Evolutionary conservation across 345 rosid genomes (phyloP).

Genomic region (Pugionium cornutum): DNA sequence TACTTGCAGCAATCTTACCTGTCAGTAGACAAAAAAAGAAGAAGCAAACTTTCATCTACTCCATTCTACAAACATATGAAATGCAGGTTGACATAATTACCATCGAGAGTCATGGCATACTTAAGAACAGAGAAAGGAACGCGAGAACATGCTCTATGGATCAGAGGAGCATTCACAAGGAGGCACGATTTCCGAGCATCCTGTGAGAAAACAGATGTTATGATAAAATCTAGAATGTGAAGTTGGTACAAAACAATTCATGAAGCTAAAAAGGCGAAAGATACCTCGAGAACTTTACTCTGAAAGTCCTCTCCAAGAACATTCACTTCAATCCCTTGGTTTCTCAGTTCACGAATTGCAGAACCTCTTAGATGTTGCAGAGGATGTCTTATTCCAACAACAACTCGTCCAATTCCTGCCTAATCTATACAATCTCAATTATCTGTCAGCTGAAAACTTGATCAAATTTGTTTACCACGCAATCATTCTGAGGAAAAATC

Average conservation of each 20-base stretch:
- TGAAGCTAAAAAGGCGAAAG: background rate
- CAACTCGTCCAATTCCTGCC: conserved; percentile 87
- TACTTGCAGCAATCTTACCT: conserved; percentile 94
- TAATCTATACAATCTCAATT: conserved; percentile 55
- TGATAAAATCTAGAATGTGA: background rate
- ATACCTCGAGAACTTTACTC: conserved; percentile 78
- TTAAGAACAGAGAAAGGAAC: conserved; percentile 90
- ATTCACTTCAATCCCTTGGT: conserved; percentile 79
- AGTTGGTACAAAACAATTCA: background rate
- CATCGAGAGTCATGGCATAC: conserved; percentile 98
- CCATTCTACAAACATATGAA: background rate
- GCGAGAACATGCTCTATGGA: conserved; percentile 75
- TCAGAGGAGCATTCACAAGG: conserved; percentile 84
- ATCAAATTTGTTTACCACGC: background rate
- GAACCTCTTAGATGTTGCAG: conserved; percentile 84
- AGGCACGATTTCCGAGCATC: conserved; percentile 81
- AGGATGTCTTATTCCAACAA: conserved; percentile 89
- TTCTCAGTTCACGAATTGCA: conserved; percentile 70
- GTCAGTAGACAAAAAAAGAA: conserved; percentile 28
- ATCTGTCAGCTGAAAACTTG: conserved; percentile 15
- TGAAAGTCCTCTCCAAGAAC: conserved; percentile 87
- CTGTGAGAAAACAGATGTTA: conserved; percentile 39
- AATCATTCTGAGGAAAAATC: background rate
- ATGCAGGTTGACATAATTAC: conserved; percentile 44
- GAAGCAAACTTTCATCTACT: background rate